Conservation (phyloP, 2,329 filamentous ascomycete species). For the Furcasterigmium sp. region DNA sequence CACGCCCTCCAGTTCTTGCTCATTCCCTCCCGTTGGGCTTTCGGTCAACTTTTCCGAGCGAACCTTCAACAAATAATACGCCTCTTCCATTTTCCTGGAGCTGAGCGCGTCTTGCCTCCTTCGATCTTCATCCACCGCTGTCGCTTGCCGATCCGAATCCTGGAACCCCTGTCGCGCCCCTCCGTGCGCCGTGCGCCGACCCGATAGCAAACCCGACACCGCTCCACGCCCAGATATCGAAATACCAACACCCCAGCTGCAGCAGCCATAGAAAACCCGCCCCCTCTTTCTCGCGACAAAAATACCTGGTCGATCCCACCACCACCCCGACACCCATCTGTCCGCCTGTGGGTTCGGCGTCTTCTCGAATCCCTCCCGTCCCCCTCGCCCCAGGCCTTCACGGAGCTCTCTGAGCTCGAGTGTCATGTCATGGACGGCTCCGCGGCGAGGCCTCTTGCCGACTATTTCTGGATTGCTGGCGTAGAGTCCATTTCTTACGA, state of each 20-base stretch:
- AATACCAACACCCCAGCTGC: background rate
- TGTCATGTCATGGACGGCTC: conserved; percentile 54
- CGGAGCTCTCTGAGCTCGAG: conserved; percentile 10
- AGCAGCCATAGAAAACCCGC: background rate
- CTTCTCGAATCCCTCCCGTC: no score
- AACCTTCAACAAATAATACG: no score
- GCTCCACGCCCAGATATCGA: background rate
- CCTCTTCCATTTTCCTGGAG: background rate
- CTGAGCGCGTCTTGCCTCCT: background rate
- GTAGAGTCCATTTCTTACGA: conserved; percentile 63
- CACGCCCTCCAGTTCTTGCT: no score
- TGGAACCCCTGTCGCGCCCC: background rate
- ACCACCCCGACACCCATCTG: background rate
- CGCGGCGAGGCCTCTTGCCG: conserved; percentile 60
- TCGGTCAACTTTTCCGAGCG: no score
- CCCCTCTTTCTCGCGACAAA: background rate
- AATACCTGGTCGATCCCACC: background rate
- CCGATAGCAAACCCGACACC: conserved; percentile 1
- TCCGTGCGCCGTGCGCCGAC: background rate
- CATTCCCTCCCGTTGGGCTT: no score
- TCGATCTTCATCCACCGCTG: background rate
- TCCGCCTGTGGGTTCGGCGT: no score
- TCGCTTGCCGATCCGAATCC: background rate
- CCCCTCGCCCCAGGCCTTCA: background rate
- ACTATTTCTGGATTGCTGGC: conserved; percentile 73